A percentile compares a stretch with the other conserved stretches of the same genome.
These are phyloP conservation scores for Vairimorpha necatrix DNA, from an alignment of 371 early-diverging fungal species.

Conservation along the genomic window DNA sequence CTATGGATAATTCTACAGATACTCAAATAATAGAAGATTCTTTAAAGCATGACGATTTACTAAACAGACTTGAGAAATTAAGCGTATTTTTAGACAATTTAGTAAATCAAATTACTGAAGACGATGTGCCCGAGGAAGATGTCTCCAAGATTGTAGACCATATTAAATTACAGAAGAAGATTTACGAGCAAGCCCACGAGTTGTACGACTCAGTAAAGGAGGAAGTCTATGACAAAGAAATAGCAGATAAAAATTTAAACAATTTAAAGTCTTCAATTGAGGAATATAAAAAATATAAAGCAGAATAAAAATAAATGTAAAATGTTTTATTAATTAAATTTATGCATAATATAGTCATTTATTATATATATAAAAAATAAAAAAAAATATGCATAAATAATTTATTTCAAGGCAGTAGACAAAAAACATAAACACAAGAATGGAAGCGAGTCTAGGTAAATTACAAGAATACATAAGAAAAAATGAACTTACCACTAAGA, in stretches of 20 bases:
- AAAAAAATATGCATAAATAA: no score
- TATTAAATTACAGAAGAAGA: conserved; percentile 12
- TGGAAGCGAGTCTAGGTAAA: no score
- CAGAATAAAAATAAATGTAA: background rate
- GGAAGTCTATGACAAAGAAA: conserved; percentile 13
- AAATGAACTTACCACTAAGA: no score
- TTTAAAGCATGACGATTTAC: conserved; percentile 6
- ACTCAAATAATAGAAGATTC: background rate
- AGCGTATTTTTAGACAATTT: conserved; percentile 6
- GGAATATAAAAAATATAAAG: conserved; percentile 2
- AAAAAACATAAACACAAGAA: no score
- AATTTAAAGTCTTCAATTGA: background rate
- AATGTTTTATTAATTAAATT: background rate
- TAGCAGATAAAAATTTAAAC: background rate
- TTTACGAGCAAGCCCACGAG: conserved; percentile 9
- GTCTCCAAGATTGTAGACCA: background rate
- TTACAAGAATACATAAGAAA: no score
- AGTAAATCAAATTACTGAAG: background rate
- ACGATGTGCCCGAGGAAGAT: conserved; percentile 6
- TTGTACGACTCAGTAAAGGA: background rate
- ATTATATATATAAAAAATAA: no score
- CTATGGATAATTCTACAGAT: background rate
- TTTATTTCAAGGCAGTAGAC: no score
- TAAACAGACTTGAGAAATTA: conserved; percentile 11
- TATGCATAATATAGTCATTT: background rate